These are phyloP conservation scores for Pilobolus umbonatus DNA, from an alignment of 192 early-diverging fungal species.

Conservation along the genomic window DNA sequence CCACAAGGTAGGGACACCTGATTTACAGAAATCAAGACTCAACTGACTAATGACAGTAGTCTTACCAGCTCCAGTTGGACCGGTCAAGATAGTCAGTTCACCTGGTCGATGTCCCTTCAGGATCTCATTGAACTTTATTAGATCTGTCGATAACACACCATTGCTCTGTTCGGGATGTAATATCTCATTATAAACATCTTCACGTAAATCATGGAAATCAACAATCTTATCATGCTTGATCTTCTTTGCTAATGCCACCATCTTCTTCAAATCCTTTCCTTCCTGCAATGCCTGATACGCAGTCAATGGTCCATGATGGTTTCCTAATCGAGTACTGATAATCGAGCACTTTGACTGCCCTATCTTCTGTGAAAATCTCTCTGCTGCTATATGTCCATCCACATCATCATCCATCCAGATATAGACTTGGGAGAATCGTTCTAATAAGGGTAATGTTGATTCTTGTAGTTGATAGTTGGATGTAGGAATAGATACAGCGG, in stretches of 20 bases:
- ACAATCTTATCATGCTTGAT: slow-evolving; percentile 64
- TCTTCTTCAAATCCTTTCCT: slow-evolving; percentile 33
- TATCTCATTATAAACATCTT: slow-evolving; percentile 61
- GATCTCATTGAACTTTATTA: slow-evolving; percentile 57
- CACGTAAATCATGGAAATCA: slow-evolving; percentile 53
- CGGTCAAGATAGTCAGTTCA: slow-evolving; percentile 65
- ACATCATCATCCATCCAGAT: slow-evolving; percentile 67
- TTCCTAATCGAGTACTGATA: slow-evolving; percentile 41
- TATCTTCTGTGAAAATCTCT: slow-evolving; percentile 56
- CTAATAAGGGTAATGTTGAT: slow-evolving; percentile 51
- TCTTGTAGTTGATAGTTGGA: slow-evolving; percentile 54
- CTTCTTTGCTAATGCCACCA: slow-evolving; percentile 42
- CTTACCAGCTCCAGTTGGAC: slow-evolving; percentile 67
- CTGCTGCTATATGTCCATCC: slow-evolving; percentile 54
- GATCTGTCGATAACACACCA: slow-evolving; percentile 55
- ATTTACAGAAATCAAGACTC: slow-evolving; percentile 63
- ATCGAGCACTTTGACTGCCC: slow-evolving; percentile 60
- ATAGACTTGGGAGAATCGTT: slow-evolving; percentile 60
- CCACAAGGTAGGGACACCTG: slow-evolving; percentile 68
- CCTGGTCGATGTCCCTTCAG: slow-evolving; percentile 67
- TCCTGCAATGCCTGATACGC: slow-evolving; percentile 47
- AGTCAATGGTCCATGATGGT: slow-evolving; percentile 44
- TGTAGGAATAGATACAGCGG: slow-evolving; percentile 52
- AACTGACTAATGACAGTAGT: slow-evolving; percentile 69
- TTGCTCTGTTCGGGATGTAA: slow-evolving; percentile 58